Base-by-base conservation (phyloP, 129 eudicot genomes). In the Flaveria robusta region DNA sequence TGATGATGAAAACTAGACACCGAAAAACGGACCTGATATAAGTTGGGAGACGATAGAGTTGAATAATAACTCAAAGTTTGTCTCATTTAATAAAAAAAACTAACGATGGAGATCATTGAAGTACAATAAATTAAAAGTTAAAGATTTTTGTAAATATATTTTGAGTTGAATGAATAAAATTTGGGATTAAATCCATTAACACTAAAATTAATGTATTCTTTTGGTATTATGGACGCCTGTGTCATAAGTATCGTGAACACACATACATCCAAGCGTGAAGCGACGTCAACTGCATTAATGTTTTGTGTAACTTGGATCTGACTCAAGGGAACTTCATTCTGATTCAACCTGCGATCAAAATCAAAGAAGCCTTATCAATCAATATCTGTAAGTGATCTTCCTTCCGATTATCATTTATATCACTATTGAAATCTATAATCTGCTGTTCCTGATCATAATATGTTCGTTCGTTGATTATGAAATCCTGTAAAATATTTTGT, bases 381-480 rank as follows among this genome's bases (percentile, higher is more conserved):
- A 42, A n/a, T n/a, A 45, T 46, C 63, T 45, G 76, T 77, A 70
- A 77, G 81, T 46, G 16, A 55, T 45, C 70, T 70, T 45, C 20
- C 71, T 43, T 43, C 5, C 16, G 9, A 69, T 70, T 47, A 66
- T 31, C 62, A 20, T 20, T 58, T 5, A 20, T 43, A 39, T 68
- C 27, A 52, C 41, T 15, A 59, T 42, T 74, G 70, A 13, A 20
- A 42, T 24, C 23, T 55, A 39, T 16, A 18, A 49, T 76, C 27
- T 54, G 39, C 16, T 27, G 56, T 49, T 75, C 29, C 7, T 9
- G 51, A 65, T 64, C 42, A 8, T 5, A 23, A 23, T 24, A 16
- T 42, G 23, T 43, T 69, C 19, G 3, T 77, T 34, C 19, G 3
- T 77, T 34, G 49, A 16, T 56, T 26, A 68, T 27, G 63, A 20